Evolutionary conservation across 139 green algal genomes (phyloP), one percentile per base, ranked within the genome.

Genomic region (Chlorella sp.): DNA sequence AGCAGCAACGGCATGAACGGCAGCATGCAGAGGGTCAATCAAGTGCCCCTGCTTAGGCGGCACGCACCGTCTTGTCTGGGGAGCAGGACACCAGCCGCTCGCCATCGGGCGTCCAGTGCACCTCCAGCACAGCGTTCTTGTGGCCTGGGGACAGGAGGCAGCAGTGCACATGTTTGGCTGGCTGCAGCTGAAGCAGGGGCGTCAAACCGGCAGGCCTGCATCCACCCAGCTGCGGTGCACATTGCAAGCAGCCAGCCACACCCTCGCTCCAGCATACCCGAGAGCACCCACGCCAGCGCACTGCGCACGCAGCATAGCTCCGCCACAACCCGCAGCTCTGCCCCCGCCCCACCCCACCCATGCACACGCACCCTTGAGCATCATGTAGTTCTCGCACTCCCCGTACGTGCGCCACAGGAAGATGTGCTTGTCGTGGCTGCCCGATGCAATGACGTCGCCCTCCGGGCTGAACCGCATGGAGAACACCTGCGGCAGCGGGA

Each of bases 311-410:
- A n/a, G n/a, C n/a, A n/a, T n/a, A n/a, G n/a, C n/a, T n/a, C n/a
- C n/a, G n/a, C n/a, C n/a, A n/a, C n/a, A n/a, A n/a, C n/a, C n/a
- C n/a, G n/a, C n/a, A n/a, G n/a, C n/a, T n/a, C n/a, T n/a, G n/a
- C n/a, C n/a, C n/a, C n/a, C n/a, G n/a, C n/a, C n/a, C 44, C 44
- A 51, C 44, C 44, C 44, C 44, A 9, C 44, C 44, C 44, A 6
- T 9, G 9, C 44, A 6, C 44, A 51, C 47, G 39, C 65, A 91
- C 91, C 90, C 86, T 91, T 89, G 36, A 99, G 75, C 47, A 98
- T 87, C 89, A 94, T 94, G 87, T 92, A 99, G 87, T 99, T 99
- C 28, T 97, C 89, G 87, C 95, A 99, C 18, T 97, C 96, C 51
- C 93, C 94, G 86, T 95, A 94, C 2, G 91, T 92, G 16, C 87